Base-by-base conservation (phyloP, 75 land plant species). In the Azolla pinnata region DNA sequence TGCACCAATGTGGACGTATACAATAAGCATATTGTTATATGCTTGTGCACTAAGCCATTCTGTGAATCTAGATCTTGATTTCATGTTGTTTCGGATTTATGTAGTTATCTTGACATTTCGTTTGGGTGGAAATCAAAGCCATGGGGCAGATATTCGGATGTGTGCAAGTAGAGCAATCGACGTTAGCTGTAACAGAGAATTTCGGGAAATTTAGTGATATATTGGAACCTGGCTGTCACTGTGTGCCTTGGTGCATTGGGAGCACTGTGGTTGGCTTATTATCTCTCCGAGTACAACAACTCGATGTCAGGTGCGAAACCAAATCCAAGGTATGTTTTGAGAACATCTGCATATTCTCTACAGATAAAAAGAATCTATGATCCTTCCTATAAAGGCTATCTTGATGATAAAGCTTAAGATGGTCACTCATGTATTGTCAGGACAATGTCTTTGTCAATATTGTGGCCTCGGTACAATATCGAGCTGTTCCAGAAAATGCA, bases 371-470 rank as follows among this genome's bases (percentile, higher is more conserved):
- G n/a, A n/a, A n/a, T n/a, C n/a, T n/a, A n/a, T n/a, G n/a, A n/a
- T n/a, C n/a, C n/a, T n/a, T n/a, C n/a, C n/a, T n/a, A n/a, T n/a
- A n/a, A n/a, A n/a, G n/a, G n/a, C n/a, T n/a, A n/a, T n/a, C n/a
- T n/a, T n/a, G n/a, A n/a, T n/a, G n/a, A n/a, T n/a, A n/a, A n/a
- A n/a, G n/a, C n/a, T n/a, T n/a, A n/a, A n/a, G n/a, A n/a, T n/a
- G n/a, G n/a, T n/a, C n/a, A n/a, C n/a, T n/a, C n/a, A n/a, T n/a
- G n/a, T n/a, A n/a, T n/a, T n/a, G n/a, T n/a, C 74, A 85, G 89
- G 89, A 82, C 55, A 85, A 85, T 71, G 89, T 83, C n/a, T 85
- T 86, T 58, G 89, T 85, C 33, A 83, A 60, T 34, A 81, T 86
- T 51, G 81, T 83, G 51, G 90, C 90, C 0, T 86, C 87, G 17